phyloP scores from a whole-genome alignment of 768 basidiomycete genomes.

The Rhizopogon vesiculosus region DNA sequence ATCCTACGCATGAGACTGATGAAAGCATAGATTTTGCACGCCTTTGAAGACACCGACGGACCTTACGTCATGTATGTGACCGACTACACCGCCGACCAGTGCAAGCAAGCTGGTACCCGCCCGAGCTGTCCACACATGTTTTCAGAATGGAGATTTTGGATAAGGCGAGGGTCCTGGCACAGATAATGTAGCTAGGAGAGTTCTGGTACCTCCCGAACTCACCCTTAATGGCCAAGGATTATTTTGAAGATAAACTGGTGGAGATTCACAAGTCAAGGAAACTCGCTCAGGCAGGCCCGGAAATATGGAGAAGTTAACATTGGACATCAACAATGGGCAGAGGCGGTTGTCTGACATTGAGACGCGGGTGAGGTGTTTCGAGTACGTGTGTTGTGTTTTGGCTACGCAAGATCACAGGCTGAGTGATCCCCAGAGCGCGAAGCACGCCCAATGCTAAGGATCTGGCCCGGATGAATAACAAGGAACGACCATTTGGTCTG shows the following conservation, averaged over 20 bases:
- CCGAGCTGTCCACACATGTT: conserved; percentile 37
- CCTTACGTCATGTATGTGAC: conserved; percentile 55
- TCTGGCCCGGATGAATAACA: too few relatives aligned
- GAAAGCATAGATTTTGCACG: conserved; percentile 43
- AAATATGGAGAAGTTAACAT: too few relatives aligned
- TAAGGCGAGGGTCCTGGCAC: conserved; percentile 35
- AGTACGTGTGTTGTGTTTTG: too few relatives aligned
- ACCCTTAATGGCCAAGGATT: conserved; percentile 34
- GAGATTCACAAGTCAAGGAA: conserved; percentile 37
- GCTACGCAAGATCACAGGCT: too few relatives aligned
- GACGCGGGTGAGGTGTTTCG: too few relatives aligned
- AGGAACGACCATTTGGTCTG: too few relatives aligned
- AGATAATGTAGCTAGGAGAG: conserved; percentile 40
- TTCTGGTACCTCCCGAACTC: conserved; percentile 54
- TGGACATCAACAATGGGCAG: too few relatives aligned
- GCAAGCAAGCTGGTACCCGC: conserved; percentile 44
- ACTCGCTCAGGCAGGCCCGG: too few relatives aligned
- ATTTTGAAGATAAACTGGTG: conserved; percentile 51
- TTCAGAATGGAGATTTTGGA: conserved; percentile 63
- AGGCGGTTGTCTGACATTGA: too few relatives aligned
- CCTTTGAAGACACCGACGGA: conserved; percentile 30
- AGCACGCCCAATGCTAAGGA: too few relatives aligned
- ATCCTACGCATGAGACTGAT: not conserved
- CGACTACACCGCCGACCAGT: conserved; percentile 53
- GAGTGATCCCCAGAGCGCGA: too few relatives aligned